These are phyloP conservation scores for Rhodomyrtus tomentosa DNA, from an alignment of 345 rosid genomes.

Conservation along the genomic window DNA sequence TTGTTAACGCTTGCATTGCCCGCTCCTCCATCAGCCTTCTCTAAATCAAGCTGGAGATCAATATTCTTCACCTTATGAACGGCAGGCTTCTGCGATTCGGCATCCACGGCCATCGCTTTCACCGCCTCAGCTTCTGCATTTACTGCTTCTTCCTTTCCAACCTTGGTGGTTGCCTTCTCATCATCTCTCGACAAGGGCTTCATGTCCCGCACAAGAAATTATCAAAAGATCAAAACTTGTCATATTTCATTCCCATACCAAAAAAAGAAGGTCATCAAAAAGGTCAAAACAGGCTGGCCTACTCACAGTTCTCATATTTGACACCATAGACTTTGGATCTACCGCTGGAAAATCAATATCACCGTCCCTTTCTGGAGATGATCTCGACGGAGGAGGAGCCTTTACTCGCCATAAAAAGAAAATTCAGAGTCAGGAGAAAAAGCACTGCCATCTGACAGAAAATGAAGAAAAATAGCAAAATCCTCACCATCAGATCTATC, in stretches of 20 bases:
- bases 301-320: constrained; percentile 63
- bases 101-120: constrained; percentile 25
- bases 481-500: constrained; percentile 97
- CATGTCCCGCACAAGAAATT: constrained; percentile 29
- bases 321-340: constrained; percentile 46
- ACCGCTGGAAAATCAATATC: constrained; percentile 47
- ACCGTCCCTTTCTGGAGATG: constrained; percentile 76
- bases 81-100: constrained; percentile 35
- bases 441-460: background rate
- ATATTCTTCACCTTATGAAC: constrained; percentile 33
- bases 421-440: background rate
- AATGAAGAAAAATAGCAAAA: background rate
- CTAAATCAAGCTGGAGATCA: constrained; percentile 74
- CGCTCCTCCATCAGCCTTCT: constrained; percentile 51
- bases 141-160: constrained; percentile 18
- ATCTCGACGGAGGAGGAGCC: constrained; percentile 86
- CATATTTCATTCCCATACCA: background rate
- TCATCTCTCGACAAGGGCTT: constrained; percentile 39
- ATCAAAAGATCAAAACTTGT: background rate
- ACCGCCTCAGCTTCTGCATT: constrained; percentile 34
- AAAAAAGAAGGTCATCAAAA: background rate
- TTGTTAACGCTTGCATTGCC: constrained; percentile 12
- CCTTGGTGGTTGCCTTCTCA: constrained; percentile 19
- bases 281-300: constrained; percentile 9
- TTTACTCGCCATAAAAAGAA: constrained; percentile 2